These are phyloP conservation scores for Pseudonectria buxi DNA, from an alignment of 2,329 filamentous ascomycete species.

Conservation along the genomic window DNA sequence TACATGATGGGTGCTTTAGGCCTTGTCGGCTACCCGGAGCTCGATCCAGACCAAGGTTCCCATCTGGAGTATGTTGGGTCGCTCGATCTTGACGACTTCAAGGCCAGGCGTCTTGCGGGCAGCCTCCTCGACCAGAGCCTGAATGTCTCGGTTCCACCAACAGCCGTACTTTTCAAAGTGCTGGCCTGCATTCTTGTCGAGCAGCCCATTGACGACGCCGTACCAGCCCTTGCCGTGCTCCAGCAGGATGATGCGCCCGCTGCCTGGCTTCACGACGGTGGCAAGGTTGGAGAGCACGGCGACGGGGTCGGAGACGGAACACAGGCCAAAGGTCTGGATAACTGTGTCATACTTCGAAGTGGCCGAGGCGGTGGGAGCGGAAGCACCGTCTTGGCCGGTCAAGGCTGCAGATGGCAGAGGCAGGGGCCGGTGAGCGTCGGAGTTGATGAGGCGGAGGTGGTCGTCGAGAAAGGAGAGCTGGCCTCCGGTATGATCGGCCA, in stretches of 20 bases:
- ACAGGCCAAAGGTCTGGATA: slow-evolving; percentile 59
- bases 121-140: slow-evolving; percentile 46
- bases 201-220: slow-evolving; percentile 45
- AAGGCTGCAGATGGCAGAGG: slow-evolving; percentile 32
- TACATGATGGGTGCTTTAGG: slow-evolving; percentile 4
- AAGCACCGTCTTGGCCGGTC: slow-evolving; percentile 16
- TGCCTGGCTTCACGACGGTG: slow-evolving; percentile 42
- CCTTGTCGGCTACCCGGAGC: slow-evolving; percentile 34
- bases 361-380: slow-evolving; percentile 21
- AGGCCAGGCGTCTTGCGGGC: slow-evolving; percentile 42
- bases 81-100: slow-evolving; percentile 47
- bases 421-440: slow-evolving; percentile 40
- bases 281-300: slow-evolving; percentile 48
- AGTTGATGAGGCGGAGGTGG: slow-evolving; percentile 41
- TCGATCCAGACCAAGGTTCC: slow-evolving; percentile 56
- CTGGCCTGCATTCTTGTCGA: slow-evolving; percentile 47
- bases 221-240: slow-evolving; percentile 56
- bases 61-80: slow-evolving; percentile 45
- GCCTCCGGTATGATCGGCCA: slow-evolving; percentile 29
- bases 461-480: slow-evolving; percentile 33
- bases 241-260: slow-evolving; percentile 53
- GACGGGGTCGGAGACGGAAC: slow-evolving; percentile 53
- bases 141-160: slow-evolving; percentile 63
- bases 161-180: slow-evolving; percentile 58
- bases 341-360: slow-evolving; percentile 53